Percentiles rank a stretch among this genome's conserved stretches.
These are phyloP conservation scores for Arthrobotrys musiformis DNA, from an alignment of 2,329 filamentous ascomycete genomes.

Conservation along the genomic window DNA sequence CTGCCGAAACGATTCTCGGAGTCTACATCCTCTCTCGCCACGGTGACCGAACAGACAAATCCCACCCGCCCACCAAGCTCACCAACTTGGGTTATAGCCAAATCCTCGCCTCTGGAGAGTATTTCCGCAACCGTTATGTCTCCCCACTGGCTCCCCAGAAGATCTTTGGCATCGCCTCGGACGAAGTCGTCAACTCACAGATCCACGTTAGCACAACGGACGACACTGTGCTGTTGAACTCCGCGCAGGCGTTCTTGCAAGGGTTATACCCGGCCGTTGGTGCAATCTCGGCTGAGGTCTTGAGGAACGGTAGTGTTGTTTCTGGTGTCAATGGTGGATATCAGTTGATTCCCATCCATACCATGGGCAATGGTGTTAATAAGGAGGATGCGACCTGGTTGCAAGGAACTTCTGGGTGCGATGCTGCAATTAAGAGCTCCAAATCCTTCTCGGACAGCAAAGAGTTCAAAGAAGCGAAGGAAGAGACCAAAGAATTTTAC, in stretches of 20 bases:
- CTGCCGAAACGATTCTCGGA: slow-evolving; percentile 77
- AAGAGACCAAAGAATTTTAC: slow-evolving; percentile 68
- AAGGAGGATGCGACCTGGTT: slow-evolving; percentile 68
- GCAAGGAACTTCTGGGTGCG: slow-evolving; percentile 70
- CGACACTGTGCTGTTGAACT: slow-evolving; percentile 83
- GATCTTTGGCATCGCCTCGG: slow-evolving; percentile 74
- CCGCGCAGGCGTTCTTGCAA: slow-evolving; percentile 82
- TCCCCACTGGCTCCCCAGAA: slow-evolving; percentile 67
- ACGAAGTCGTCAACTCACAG: slow-evolving; percentile 76
- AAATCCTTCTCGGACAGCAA: slow-evolving; percentile 67
- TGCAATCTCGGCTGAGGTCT: slow-evolving; percentile 67
- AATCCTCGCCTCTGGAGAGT: slow-evolving; percentile 76
- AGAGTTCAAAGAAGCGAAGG: slow-evolving; percentile 65
- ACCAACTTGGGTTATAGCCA: slow-evolving; percentile 83
- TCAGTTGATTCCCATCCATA: slow-evolving; percentile 81
- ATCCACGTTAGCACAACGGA: slow-evolving; percentile 78
- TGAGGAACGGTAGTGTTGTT: slow-evolving; percentile 77
- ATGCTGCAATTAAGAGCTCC: slow-evolving; percentile 69
- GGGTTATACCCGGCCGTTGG: slow-evolving; percentile 84
- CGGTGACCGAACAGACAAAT: slow-evolving; percentile 86
- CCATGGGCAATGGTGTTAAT: slow-evolving; percentile 70
- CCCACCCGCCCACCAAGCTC: slow-evolving; percentile 76
- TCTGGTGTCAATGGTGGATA: slow-evolving; percentile 79
- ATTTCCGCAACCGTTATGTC: slow-evolving; percentile 82
- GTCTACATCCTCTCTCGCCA: slow-evolving; percentile 90